Evolutionary conservation across 31 red algal genomes (phyloP).

Genomic region (Odonthalia washingtoniensis): DNA sequence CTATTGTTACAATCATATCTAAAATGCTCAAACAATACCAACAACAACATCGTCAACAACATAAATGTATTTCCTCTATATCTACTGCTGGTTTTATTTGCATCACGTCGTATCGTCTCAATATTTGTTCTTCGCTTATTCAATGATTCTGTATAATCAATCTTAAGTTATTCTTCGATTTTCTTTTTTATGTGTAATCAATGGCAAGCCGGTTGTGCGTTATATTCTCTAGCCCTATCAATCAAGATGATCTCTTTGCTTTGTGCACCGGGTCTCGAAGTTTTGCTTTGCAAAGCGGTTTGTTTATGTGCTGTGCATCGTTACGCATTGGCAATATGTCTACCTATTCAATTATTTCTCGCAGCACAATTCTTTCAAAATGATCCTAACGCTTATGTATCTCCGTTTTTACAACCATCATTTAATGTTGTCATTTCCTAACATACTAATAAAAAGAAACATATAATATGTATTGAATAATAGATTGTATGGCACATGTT

Average conservation of each 20-base stretch:
- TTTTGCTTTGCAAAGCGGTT: conserved; percentile 74
- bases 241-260: conserved; percentile 98
- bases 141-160: conserved; percentile 87
- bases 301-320: conserved; percentile 28
- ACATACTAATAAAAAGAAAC: no score
- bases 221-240: conserved; percentile 48
- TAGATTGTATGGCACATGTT: no score
- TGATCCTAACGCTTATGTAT: no score
- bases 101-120: conserved; percentile 77
- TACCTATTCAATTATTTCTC: conserved; percentile 52
- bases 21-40: neutral
- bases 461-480: no score
- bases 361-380: conserved; percentile 63
- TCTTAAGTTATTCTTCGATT: conserved; percentile 66
- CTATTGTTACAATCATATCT: conserved; percentile 59
- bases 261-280: conserved; percentile 81
- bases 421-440: no score
- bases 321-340: conserved; percentile 62
- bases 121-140: conserved; percentile 94
- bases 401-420: no score
- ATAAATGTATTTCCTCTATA: no score
- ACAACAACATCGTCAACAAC: conserved; percentile 40
- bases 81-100: conserved; percentile 47
- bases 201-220: no score
- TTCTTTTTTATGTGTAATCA: conserved; percentile 77